Base-by-base conservation (phyloP, 768 basidiomycete genomes). In the Dentipellis sp. region DNA sequence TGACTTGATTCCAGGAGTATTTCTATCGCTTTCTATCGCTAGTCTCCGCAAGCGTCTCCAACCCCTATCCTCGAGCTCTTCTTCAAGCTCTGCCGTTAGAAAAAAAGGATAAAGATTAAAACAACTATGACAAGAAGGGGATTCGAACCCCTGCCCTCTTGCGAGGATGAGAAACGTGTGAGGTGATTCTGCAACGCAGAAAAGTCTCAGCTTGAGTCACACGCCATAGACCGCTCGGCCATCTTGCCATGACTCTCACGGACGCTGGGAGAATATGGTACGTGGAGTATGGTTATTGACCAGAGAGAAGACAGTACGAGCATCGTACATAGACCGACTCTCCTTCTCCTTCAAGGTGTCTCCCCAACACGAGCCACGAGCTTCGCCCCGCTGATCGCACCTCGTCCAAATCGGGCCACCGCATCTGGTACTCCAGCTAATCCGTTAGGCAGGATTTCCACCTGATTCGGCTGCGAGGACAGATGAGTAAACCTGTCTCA, bases 401-500 rank as follows among this genome's bases (percentile, higher is more conserved):
- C 29, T 6, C 29, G 29, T 6, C 29, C 29, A 29, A 29, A 29
- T 29, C 29, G 29, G 47, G 71, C 65, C 29, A 79, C 60, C 2
- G 73, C 76, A 10, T 53, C 67, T 0, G 56, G 40, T 9, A 79
- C 68, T 9, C 71, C 76, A 8, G 62, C 55, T 1, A 79, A 65
- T 1, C 78, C 78, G 29, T 65, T 60, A 0, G 72, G 68, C 10
- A 79, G 63, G n/a, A 77, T 64, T 59, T 79, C 72, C 4, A 70
- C 58, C n/a, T 66, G 64, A 56, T 71, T 71, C 0, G 78, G 75
- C 76, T 74, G 46, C 22, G 29, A 50, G 6, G 29, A 14, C 22
- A 50, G 16, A 17, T 21, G 22, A 16, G 14, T 16, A 35, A 7
- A 10, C 14, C 21, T 14, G 12, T 50, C 10, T 16, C 22, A 9